These are phyloP conservation scores for Rasamsonia emersonii DNA, from an alignment of 2,329 filamentous ascomycete genomes.

Conservation along the genomic window DNA sequence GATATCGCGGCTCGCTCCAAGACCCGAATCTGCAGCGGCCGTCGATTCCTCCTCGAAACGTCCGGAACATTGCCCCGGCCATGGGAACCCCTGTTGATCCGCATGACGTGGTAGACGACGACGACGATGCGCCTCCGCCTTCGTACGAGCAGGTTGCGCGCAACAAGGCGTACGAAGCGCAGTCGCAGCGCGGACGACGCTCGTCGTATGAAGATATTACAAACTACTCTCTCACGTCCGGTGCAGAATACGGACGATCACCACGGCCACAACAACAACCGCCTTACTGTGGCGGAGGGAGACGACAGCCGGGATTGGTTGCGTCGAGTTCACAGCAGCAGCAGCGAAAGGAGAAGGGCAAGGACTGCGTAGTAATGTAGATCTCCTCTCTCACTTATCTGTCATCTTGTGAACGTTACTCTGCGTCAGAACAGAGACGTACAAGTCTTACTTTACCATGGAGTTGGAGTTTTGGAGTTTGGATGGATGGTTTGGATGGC, in stretches of 20 bases:
- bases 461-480: too few species aligned
- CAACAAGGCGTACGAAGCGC: constrained; percentile 43
- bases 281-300: too few species aligned
- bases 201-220: background rate
- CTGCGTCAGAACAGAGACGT: too few species aligned
- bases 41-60: constrained; percentile 32
- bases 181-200: constrained; percentile 1
- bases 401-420: too few species aligned
- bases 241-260: background rate
- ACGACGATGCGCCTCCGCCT: constrained; percentile 47
- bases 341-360: constrained; percentile 25
- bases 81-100: constrained; percentile 4
- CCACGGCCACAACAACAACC: too few species aligned
- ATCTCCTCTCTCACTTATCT: too few species aligned
- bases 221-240: too few species aligned
- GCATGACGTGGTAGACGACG: constrained; percentile 15
- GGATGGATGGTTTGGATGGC: too few species aligned
- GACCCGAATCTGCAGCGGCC: constrained; percentile 16
- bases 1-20: constrained; percentile 10
- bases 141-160: constrained; percentile 57
- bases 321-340: constrained; percentile 10
- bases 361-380: constrained; percentile 37
- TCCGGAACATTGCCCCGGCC: constrained; percentile 28
- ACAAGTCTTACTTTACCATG: too few species aligned
- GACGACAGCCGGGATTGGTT: constrained; percentile 10